Evolutionary conservation across 169 alveolate species (phyloP).

Genomic region (Plasmodium malariae): DNA sequence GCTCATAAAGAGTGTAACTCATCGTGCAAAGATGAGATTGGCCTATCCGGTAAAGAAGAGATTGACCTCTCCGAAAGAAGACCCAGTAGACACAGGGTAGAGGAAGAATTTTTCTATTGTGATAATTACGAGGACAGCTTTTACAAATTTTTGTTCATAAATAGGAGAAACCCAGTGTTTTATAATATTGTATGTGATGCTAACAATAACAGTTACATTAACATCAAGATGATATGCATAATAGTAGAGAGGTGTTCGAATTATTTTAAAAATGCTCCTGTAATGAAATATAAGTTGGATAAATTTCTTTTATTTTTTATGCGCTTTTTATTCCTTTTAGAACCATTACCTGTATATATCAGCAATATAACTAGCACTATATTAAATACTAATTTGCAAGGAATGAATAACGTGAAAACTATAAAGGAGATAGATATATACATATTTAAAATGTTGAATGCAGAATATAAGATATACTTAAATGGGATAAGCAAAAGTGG

Average conservation of each 20-base stretch:
- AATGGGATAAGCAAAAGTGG: conserved; percentile 1
- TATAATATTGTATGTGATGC: conserved; percentile 16
- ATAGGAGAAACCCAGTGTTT: conserved; percentile 42
- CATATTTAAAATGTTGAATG: conserved; percentile 10
- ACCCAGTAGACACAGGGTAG: not conserved
- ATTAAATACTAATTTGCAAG: not conserved
- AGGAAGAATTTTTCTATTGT: not conserved
- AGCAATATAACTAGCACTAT: not conserved
- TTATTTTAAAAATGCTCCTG: conserved; percentile 24
- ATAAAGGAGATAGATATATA: conserved; percentile 18
- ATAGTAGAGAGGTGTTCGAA: conserved; percentile 39
- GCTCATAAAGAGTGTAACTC: no score
- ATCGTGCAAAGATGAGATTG: no score
- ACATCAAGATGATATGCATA: conserved; percentile 54
- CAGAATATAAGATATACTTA: conserved; percentile 29
- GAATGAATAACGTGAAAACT: conserved; percentile 6
- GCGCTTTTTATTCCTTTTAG: conserved; percentile 34
- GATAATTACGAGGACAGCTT: not conserved
- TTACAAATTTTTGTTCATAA: conserved; percentile 31
- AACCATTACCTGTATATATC: conserved; percentile 47
- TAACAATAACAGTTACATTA: conserved; percentile 33
- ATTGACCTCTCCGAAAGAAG: no score
- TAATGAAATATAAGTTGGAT: conserved; percentile 23
- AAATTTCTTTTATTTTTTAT: conserved; percentile 37
- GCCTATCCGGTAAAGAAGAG: no score